Evolutionary conservation across 768 basidiomycete genomes (phyloP).

Genomic region (Sutorius australiensis): DNA sequence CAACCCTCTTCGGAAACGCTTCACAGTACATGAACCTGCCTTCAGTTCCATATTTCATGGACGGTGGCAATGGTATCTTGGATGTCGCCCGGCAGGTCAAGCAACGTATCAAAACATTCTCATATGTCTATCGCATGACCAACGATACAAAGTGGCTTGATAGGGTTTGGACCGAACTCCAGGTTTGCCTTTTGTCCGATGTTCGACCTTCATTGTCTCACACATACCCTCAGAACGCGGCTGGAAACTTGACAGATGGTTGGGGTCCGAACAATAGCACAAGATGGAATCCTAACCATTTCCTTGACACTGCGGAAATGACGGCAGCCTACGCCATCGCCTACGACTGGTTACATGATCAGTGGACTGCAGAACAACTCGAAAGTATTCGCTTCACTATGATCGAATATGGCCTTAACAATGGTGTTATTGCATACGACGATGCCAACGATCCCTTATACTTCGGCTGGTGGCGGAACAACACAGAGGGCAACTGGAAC

Average conservation of each 20-base stretch:
- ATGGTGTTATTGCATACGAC: conserved; percentile 56
- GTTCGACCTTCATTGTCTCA: conserved; percentile 1
- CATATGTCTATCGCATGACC: conserved; percentile 86
- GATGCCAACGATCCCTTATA: conserved; percentile 29
- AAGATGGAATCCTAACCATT: conserved; percentile 87
- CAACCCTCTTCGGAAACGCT: conserved; percentile 86
- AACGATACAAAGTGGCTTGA: conserved; percentile 92
- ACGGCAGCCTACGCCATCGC: conserved; percentile 86
- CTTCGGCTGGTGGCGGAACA: conserved; percentile 77
- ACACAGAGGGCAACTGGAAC: conserved; percentile 92
- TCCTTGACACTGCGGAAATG: conserved; percentile 91
- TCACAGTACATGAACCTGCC: conserved; percentile 59
- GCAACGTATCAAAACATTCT: conserved; percentile 86
- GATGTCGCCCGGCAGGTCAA: conserved; percentile 90
- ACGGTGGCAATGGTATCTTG: conserved; percentile 87
- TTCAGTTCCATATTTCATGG: conserved; percentile 69
- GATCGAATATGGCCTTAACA: conserved; percentile 71
- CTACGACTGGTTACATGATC: conserved; percentile 94
- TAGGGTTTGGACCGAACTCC: conserved; percentile 76
- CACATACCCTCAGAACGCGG: conserved; percentile 50
- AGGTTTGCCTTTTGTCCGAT: conserved; percentile 45
- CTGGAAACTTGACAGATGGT: conserved; percentile 56
- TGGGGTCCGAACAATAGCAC: conserved; percentile 64
- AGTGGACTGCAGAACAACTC: conserved; percentile 74
- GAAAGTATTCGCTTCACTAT: conserved; percentile 64